These are phyloP conservation scores for Monilinia aucupariae DNA, from an alignment of 2,329 filamentous ascomycete genomes.

Conservation along the genomic window DNA sequence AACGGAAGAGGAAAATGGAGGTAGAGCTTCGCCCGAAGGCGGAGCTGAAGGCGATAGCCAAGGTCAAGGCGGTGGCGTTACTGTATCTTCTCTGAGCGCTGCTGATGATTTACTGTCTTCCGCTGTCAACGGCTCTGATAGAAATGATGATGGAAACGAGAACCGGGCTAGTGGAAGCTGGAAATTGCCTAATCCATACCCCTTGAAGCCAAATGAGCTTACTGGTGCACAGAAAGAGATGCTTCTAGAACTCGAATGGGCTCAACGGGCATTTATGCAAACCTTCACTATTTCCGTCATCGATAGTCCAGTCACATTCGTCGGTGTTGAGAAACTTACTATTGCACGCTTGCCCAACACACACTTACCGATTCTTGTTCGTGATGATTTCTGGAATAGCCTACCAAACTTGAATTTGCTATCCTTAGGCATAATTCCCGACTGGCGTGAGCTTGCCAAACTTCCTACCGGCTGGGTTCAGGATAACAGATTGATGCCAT, in stretches of 20 bases:
- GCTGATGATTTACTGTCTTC: no score
- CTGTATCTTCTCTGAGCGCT: background rate
- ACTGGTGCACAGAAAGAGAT: constrained; percentile 61
- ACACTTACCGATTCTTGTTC: constrained; percentile 51
- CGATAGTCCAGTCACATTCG: constrained; percentile 52
- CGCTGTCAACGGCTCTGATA: background rate
- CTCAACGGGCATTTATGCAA: constrained; percentile 61
- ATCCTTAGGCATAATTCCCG: constrained; percentile 56
- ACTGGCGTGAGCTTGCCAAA: constrained; percentile 57
- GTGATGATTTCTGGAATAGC: constrained; percentile 56
- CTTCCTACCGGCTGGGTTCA: constrained; percentile 47
- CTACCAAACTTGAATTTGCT: constrained; percentile 51
- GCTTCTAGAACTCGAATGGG: constrained; percentile 63
- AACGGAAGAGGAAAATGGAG: background rate
- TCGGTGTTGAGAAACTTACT: constrained; percentile 51
- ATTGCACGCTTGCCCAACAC: constrained; percentile 60
- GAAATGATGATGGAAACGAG: background rate
- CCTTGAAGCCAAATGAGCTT: constrained; percentile 47
- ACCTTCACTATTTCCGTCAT: constrained; percentile 61
- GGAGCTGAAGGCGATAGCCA: background rate
- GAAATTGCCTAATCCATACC: constrained; percentile 16
- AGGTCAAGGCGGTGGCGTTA: background rate
- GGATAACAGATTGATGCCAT: constrained; percentile 46
- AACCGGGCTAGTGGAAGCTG: constrained; percentile 11
- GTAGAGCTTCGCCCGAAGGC: background rate